A percentile compares a stretch with the other conserved stretches of the same genome.
Conservation (phyloP, 192 early-diverging fungal genomes). For the Coemansia aciculifera region DNA sequence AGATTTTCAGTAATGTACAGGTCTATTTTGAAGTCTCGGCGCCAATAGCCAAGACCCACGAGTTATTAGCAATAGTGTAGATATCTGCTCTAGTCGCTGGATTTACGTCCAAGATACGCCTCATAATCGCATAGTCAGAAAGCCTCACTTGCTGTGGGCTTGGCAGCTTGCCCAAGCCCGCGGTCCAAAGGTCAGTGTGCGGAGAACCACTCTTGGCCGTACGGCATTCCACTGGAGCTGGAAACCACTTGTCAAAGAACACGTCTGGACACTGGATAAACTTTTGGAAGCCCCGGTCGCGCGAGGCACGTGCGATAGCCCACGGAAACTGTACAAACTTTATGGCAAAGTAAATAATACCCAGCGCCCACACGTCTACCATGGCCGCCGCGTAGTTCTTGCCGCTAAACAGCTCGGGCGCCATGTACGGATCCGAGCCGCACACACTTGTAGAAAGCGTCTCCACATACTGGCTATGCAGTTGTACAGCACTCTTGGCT, state of each 20-base stretch:
- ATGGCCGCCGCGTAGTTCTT: constrained; percentile 68
- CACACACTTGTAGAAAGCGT: constrained; percentile 64
- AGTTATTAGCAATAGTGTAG: constrained; percentile 17
- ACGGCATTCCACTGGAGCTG: background rate
- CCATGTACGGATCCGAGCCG: constrained; percentile 95
- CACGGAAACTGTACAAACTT: constrained; percentile 67
- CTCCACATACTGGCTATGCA: constrained; percentile 24
- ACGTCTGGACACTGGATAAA: constrained; percentile 11
- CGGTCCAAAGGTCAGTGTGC: background rate
- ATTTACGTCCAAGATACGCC: constrained; percentile 29
- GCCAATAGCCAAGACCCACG: constrained; percentile 30
- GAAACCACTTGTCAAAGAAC: constrained; percentile 43
- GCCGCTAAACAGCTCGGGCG: constrained; percentile 73
- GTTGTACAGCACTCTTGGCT: background rate
- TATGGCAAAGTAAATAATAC: constrained; percentile 80
- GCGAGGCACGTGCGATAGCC: constrained; percentile 50
- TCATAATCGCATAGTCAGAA: constrained; percentile 1
- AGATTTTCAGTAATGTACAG: background rate
- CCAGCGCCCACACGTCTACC: constrained; percentile 87
- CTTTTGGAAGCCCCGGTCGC: constrained; percentile 26
- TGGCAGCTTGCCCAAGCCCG: background rate
- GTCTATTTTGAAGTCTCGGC: background rate
- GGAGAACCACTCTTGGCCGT: background rate
- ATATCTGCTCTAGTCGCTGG: constrained; percentile 30
- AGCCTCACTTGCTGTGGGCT: background rate